Conservation (phyloP, 352 stramenopile genomes). For the Phytophthora foliorum region DNA sequence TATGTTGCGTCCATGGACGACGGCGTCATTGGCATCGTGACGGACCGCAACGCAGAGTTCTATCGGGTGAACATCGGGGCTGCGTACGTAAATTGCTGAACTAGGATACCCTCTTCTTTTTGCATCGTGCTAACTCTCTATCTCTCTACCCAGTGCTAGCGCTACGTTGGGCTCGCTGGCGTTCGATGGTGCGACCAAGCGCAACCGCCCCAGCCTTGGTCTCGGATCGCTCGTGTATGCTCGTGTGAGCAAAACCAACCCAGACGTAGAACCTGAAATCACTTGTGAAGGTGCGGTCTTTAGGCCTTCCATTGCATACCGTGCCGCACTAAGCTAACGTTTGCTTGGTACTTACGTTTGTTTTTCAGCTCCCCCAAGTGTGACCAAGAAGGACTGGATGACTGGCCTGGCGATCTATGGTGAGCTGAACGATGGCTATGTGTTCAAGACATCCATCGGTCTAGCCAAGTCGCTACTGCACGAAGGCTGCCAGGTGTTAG, state of each 20-base stretch:
- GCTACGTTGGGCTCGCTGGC: constrained; percentile 81
- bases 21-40: constrained; percentile 95
- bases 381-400: constrained; percentile 98
- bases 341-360: not conserved
- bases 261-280: constrained; percentile 94
- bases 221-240: constrained; percentile 96
- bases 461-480: constrained; percentile 80
- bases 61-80: constrained; percentile 97
- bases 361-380: constrained; percentile 76
- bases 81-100: constrained; percentile 69
- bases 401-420: constrained; percentile 97
- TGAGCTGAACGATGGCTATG: constrained; percentile 94
- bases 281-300: constrained; percentile 91
- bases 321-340: constrained; percentile 12
- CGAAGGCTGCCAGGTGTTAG: constrained; percentile 85
- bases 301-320: not conserved
- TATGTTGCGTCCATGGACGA: constrained; percentile 89
- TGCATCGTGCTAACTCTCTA: constrained; percentile 4
- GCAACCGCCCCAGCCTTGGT: constrained; percentile 95
- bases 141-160: constrained; percentile 53
- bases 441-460: constrained; percentile 87
- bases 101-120: not conserved
- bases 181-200: constrained; percentile 98
- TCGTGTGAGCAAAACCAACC: constrained; percentile 89
- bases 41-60: constrained; percentile 94